Conservation (phyloP, 495 filamentous ascomycete species). For the Apodospora peruviana region DNA sequence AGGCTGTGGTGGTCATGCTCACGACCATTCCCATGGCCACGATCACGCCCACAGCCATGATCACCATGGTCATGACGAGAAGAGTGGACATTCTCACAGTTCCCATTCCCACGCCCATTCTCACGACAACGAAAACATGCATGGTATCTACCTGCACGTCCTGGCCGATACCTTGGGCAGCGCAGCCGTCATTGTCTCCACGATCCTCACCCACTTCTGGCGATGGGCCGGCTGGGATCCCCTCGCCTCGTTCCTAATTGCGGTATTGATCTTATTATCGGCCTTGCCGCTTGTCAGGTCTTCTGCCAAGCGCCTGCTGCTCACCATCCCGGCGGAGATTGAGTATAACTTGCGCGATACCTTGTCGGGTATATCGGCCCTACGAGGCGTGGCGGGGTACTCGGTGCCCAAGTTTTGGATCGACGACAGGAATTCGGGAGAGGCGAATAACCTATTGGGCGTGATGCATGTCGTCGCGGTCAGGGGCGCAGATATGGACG, state of each 20-base stretch:
- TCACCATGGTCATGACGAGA: constrained; percentile 33
- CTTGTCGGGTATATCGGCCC: constrained; percentile 71
- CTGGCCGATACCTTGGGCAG: constrained; percentile 92
- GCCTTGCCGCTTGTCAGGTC: constrained; percentile 83
- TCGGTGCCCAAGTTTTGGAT: constrained; percentile 91
- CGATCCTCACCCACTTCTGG: constrained; percentile 75
- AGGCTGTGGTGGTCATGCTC: constrained; percentile 17
- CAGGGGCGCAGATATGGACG: constrained; percentile 64
- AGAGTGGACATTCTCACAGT: constrained; percentile 24
- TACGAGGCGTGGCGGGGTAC: constrained; percentile 82
- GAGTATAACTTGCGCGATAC: constrained; percentile 88
- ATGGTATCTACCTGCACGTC: constrained; percentile 96
- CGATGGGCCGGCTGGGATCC: constrained; percentile 96
- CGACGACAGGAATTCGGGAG: constrained; percentile 57
- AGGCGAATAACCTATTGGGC: constrained; percentile 55
- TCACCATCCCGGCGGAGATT: constrained; percentile 76
- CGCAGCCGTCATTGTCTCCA: constrained; percentile 90
- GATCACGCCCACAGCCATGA: constrained; percentile 59
- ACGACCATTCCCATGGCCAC: constrained; percentile 37
- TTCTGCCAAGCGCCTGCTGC: constrained; percentile 71
- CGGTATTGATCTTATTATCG: constrained; percentile 82
- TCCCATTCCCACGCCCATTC: constrained; percentile 44
- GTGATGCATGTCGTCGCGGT: constrained; percentile 79
- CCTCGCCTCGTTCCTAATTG: constrained; percentile 88
- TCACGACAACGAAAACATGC: constrained; percentile 97